Base-by-base conservation (phyloP, 2,329 filamentous ascomycete genomes). In the Nemania sp. region DNA sequence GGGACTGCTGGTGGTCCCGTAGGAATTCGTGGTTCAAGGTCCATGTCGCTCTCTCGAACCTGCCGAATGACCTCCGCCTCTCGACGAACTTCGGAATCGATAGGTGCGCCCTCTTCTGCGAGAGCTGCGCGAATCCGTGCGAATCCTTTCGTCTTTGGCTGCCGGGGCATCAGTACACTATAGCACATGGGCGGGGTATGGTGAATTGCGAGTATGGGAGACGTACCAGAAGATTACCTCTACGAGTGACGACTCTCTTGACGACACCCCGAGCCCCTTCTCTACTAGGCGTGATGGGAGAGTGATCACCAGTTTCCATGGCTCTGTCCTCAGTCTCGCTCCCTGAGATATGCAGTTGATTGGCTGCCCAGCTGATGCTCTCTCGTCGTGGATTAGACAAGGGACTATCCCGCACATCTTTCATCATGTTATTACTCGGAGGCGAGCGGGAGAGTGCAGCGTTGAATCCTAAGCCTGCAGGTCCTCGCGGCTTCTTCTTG, bases 101-200 rank as follows among this genome's bases (percentile, higher is more conserved):
- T 79, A 0, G 94, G 94, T 0, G 91, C 85, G 14, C 84, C 82
- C 74, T 99, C 94, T 73, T 99, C 94, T 52, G 90, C 80, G 0
- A 99, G 80, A 3, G 91, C 91, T 7, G 93, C 94, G 57, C 90
- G 86, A 61, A 99, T 96, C 9, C 94, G 87, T 5, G 92, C 91
- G 71, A 99, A 99, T 0, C 88, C 91, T 74, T 96, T 96, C 0
- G 93, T 94, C 77, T 97, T 99, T 11, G 95, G 94, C 90, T 95
- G 62, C 30, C 30, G 26, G 30, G 5, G 28, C 22, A 53, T 64
- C 33, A 61, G 44, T 45, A 52, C 39, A 37, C 20, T 31, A 20
- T 2, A 41, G 41, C n/a, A n/a, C n/a, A n/a, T 39, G n/a, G 22
- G 24, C 30, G 4, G 30, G 5, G 22, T 8, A n/a, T 23, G 11